Evolutionary conservation across 2,329 filamentous ascomycete species (phyloP), one percentile per base, ranked within the genome.

Genomic region (Pestalotiopsis sp.): DNA sequence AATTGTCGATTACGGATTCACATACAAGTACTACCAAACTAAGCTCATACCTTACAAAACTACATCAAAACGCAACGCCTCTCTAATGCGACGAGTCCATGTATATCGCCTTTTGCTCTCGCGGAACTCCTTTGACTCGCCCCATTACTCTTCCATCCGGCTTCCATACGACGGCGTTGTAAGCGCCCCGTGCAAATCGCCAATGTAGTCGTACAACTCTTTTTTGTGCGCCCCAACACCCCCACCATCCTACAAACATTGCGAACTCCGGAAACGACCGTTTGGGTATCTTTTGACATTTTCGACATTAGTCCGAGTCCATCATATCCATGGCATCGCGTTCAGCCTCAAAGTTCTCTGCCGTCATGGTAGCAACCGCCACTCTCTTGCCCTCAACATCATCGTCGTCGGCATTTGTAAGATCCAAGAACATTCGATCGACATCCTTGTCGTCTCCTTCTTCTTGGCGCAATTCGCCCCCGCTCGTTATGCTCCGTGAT

Each of bases 341-440:
- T 61, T 79, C 77, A 1, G 77, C 77, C 66, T 79, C 77, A 12
- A 79, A 76, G 67, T 75, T 78, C 38, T 77, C 77, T 14, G 77
- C 74, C 20, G 77, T 78, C 66, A 82, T 76, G 71, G 74, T 72
- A 1, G 76, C 73, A 17, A 57, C 36, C 68, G 77, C 82, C 25
- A 75, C 74, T 68, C 77, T 80, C 73, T 83, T 84, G 11, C 70
- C 66, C 68, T 77, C 66, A 0, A 86, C 85, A 27, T 77, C 66
- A 0, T 86, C 85, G 27, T 83, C 80, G 13, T 87, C 84, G 17
- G 85, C 82, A 68, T 88, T 86, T 3, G 85, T 87, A 71, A 88
- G 82, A 58, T 88, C 86, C 59, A 84, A 81, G 74, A 88, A 88
- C 84, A 88, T 87, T 71, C 83, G 84, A 68, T 87, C 84, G 3